Base-by-base conservation (phyloP, 768 basidiomycete species). In the Agrocybe pediades region DNA sequence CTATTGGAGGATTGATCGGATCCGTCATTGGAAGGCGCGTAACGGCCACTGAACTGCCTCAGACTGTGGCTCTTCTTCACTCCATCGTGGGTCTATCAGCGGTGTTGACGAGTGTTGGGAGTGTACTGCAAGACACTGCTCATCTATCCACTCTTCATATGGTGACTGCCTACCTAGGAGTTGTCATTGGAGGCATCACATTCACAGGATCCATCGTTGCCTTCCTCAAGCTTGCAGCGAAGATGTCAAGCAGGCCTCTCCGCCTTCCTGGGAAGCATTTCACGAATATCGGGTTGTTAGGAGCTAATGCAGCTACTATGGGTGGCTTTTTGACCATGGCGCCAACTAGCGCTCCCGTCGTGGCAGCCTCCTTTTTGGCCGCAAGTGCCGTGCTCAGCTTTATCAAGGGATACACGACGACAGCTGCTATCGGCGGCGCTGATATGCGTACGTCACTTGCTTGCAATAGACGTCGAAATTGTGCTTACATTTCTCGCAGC, bases 191-290 rank as follows among this genome's bases (percentile, higher is more conserved):
- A 71, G 92, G 92, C 53, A 77, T 95, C 48, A 94, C 92, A 0
- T 95, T 95, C 64, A 94, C 92, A 3, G 92, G 92, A 23, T 93
- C 92, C 1, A 84, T 95, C 40, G 88, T 95, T 15, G 92, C 92
- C 3, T 95, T 92, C 79, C 70, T 95, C 42, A 95, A 95, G 66
- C 77, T 95, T 30, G 90, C 91, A 6, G 92, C 88, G 7, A 83
- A 80, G 52, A 90, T 94, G 83, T 77, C 87, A 4, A 90, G 88
- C 40, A 83, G 78, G 57, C 86, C 92, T 1, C 70, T 92, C 19
- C 72, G 75, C 20, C 74, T 95, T 41, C 91, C 91, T 3, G 91
- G 82, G 39, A 85, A 88, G 60, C 92, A 95, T 62, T 55, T 92
- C 8, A 74, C 92, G 60, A 95, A 95, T 64, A 65, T 74, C 16